phyloP scores from a whole-genome alignment of 257 asterid genomes.

The Primulina eburnea region DNA sequence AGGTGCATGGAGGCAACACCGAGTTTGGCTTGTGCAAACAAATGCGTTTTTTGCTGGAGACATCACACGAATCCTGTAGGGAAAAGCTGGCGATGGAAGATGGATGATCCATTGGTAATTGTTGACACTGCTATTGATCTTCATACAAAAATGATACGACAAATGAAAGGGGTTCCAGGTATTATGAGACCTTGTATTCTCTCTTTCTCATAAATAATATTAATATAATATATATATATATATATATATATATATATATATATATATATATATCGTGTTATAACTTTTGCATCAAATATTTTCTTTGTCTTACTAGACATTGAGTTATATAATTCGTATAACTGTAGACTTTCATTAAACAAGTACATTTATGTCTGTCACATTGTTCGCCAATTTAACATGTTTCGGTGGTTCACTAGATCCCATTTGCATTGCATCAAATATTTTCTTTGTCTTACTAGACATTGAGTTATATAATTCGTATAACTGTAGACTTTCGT shows the following conservation, averaged over 20 bases:
- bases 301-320: not conserved
- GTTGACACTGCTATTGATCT: conserved; percentile 82
- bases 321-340: not conserved
- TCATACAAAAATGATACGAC: conserved; percentile 88
- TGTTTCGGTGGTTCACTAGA: no score
- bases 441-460: not conserved
- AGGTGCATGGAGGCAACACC: conserved; percentile 99
- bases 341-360: not conserved
- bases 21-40: conserved; percentile 98
- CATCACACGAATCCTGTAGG: conserved; percentile 98
- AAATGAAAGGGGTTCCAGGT: conserved; percentile 99
- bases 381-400: no score
- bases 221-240: no score
- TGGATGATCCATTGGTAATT: conserved; percentile 91
- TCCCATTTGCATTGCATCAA: not conserved
- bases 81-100: conserved; percentile 97
- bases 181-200: not conserved
- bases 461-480: not conserved
- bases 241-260: no score
- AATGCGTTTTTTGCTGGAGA: conserved; percentile 98
- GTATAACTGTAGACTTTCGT: not conserved
- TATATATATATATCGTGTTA: not conserved
- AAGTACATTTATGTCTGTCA: not conserved
- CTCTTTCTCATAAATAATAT: not conserved
- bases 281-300: not conserved